phyloP scores from a whole-genome alignment of 2,329 filamentous ascomycete species.

The Balansia obtecta region DNA sequence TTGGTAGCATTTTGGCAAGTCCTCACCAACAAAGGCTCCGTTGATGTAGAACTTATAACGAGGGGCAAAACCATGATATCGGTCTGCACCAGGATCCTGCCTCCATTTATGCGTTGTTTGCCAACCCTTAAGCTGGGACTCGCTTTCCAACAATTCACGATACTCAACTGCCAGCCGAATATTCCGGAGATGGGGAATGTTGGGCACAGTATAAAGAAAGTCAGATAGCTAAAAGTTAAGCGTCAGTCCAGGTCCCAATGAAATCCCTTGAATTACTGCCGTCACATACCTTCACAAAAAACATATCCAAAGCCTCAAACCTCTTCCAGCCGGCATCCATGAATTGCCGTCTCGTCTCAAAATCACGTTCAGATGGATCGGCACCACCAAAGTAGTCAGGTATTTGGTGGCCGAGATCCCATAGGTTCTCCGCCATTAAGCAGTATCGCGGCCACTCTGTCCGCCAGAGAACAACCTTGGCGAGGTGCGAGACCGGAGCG shows the following conservation, averaged over 20 bases:
- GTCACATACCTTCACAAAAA: conserved; percentile 48
- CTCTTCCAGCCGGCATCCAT: conserved; percentile 36
- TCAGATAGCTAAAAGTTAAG: conserved; percentile 39
- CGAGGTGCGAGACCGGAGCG: conserved; percentile 36
- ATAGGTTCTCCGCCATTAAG: conserved; percentile 35
- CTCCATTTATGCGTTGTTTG: conserved; percentile 42
- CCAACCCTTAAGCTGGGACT: conserved; percentile 30
- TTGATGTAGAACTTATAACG: conserved; percentile 46
- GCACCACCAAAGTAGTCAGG: conserved; percentile 36
- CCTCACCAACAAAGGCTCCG: conserved; percentile 40
- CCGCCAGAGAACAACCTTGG: conserved; percentile 48
- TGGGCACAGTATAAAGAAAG: conserved; percentile 45
- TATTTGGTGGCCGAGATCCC: conserved; percentile 40
- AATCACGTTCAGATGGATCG: conserved; percentile 31
- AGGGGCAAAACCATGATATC: conserved; percentile 41
- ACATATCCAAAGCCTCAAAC: conserved; percentile 48
- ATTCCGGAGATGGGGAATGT: conserved; percentile 43
- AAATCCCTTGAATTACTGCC: neutral
- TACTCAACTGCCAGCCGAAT: conserved; percentile 46
- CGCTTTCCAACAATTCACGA: conserved; percentile 42
- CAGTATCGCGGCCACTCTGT: conserved; percentile 45
- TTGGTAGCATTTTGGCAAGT: conserved; percentile 31
- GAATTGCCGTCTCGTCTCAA: conserved; percentile 31
- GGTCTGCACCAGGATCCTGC: conserved; percentile 40
- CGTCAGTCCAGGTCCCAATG: conserved; percentile 2